These are phyloP conservation scores for Zygotorulaspora danielsina DNA, from an alignment of 805 yeast genomes.

Conservation along the genomic window DNA sequence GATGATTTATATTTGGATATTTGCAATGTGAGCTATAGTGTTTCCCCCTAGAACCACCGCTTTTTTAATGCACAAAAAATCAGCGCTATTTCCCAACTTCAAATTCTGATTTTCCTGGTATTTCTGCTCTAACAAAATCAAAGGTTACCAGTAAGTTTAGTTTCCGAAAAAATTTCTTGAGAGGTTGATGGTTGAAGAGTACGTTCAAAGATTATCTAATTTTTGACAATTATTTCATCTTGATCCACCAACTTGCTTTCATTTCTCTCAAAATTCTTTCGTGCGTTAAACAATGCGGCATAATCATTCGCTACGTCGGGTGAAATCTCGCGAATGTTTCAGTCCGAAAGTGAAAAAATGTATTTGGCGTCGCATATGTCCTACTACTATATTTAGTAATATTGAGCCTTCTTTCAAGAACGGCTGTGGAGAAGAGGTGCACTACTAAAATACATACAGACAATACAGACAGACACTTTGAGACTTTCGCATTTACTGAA, in stretches of 20 bases:
- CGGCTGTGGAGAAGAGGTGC: too few relatives aligned
- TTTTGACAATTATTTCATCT: too few relatives aligned
- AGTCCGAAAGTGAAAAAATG: background rate
- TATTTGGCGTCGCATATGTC: background rate
- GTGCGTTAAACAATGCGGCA: background rate
- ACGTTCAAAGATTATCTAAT: too few relatives aligned
- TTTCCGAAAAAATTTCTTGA: too few relatives aligned
- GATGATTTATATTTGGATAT: background rate
- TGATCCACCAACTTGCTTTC: background rate
- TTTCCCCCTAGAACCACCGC: conserved; percentile 1
- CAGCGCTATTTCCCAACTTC: background rate
- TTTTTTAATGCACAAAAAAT: background rate
- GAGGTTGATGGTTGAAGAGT: too few relatives aligned
- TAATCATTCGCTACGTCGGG: background rate
- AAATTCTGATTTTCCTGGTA: background rate
- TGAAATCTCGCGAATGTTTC: background rate
- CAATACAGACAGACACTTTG: too few relatives aligned
- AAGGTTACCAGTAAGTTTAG: too few relatives aligned
- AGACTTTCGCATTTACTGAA: too few relatives aligned
- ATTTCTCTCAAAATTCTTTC: conserved; percentile 1
- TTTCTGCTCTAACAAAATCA: too few relatives aligned
- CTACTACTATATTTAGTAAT: background rate
- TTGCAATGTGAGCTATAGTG: background rate
- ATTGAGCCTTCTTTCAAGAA: background rate
- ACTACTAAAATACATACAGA: too few relatives aligned